Conservation (phyloP, 2,329 filamentous ascomycete genomes). For the Raffaelea ambrosiae region DNA sequence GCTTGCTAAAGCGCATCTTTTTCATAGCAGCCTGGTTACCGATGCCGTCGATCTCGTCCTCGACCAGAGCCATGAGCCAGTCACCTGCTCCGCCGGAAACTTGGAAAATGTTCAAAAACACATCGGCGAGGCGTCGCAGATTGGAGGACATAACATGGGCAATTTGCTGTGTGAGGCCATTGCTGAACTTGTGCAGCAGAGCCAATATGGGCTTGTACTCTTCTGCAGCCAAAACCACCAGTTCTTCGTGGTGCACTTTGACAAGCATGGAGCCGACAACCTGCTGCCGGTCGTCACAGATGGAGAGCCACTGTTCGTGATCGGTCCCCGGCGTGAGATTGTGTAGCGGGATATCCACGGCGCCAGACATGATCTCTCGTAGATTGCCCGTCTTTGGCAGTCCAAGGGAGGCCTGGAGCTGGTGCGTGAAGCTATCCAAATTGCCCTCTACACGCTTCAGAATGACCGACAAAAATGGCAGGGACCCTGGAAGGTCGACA, state of each 20-base stretch:
- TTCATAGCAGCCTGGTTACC: slow-evolving; percentile 71
- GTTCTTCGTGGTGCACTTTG: slow-evolving; percentile 75
- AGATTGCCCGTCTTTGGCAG: slow-evolving; percentile 32
- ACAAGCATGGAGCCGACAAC: slow-evolving; percentile 76
- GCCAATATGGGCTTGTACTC: slow-evolving; percentile 81
- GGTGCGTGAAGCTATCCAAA: slow-evolving; percentile 35
- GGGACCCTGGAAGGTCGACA: slow-evolving; percentile 58
- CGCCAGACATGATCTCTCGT: slow-evolving; percentile 52
- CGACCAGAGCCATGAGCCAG: slow-evolving; percentile 87
- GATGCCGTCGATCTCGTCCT: slow-evolving; percentile 94
- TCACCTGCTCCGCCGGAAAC: slow-evolving; percentile 76
- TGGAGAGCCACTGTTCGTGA: slow-evolving; percentile 79
- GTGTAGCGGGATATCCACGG: slow-evolving; percentile 74
- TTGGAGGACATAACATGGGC: slow-evolving; percentile 69
- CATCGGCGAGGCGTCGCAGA: slow-evolving; percentile 72
- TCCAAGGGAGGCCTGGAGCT: slow-evolving; percentile 33
- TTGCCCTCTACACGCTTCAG: slow-evolving; percentile 57
- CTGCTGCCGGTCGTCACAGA: slow-evolving; percentile 68
- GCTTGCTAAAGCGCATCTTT: slow-evolving; percentile 62
- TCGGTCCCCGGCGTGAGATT: slow-evolving; percentile 70
- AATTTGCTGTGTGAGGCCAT: slow-evolving; percentile 77
- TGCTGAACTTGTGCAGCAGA: slow-evolving; percentile 75
- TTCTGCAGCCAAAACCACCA: slow-evolving; percentile 76
- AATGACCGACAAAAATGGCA: slow-evolving; percentile 62
- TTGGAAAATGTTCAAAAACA: slow-evolving; percentile 89